phyloP scores from a whole-genome alignment of 176 grass and related monocot genomes.

The Oropetium thomaeum region DNA sequence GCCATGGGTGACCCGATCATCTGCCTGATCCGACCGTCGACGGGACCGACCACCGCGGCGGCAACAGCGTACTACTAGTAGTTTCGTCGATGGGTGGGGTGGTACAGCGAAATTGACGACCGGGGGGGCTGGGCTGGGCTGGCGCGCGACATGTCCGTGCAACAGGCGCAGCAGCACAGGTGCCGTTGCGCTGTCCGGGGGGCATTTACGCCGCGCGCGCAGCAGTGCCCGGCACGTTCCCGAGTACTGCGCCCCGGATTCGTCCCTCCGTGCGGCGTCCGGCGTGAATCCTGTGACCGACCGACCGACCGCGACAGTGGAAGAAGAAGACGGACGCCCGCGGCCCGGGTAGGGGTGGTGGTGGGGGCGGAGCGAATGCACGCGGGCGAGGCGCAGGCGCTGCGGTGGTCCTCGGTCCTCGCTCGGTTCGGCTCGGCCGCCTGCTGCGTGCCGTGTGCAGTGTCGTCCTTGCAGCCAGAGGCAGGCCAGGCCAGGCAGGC shows the following conservation, averaged over 20 bases:
- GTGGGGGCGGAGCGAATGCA: constrained; percentile 3
- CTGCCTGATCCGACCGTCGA: not conserved
- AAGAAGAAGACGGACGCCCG: not conserved
- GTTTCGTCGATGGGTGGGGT: too few relatives aligned
- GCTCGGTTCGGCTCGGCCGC: not conserved
- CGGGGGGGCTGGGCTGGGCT: not conserved
- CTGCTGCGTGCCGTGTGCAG: not conserved
- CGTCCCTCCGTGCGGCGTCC: not conserved
- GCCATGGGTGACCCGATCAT: constrained; percentile 31
- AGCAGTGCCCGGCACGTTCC: constrained; percentile 22
- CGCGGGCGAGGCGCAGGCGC: not conserved
- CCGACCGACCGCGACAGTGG: not conserved
- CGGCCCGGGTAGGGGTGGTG: not conserved
- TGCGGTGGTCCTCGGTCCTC: constrained; percentile 13
- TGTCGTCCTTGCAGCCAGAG: not conserved
- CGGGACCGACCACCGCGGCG: not conserved
- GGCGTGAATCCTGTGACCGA: constrained; percentile 37
- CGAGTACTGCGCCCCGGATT: not conserved
- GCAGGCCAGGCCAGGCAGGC: too few relatives aligned
- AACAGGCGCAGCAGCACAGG: not conserved
- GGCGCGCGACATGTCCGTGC: not conserved
- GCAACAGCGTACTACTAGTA: not conserved
- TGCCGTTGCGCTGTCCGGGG: constrained; percentile 14
- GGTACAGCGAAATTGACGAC: not conserved
- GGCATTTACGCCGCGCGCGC: constrained; percentile 14